phyloP scores from a whole-genome alignment of 805 yeast species.

The Monosporozyma servazzii region DNA sequence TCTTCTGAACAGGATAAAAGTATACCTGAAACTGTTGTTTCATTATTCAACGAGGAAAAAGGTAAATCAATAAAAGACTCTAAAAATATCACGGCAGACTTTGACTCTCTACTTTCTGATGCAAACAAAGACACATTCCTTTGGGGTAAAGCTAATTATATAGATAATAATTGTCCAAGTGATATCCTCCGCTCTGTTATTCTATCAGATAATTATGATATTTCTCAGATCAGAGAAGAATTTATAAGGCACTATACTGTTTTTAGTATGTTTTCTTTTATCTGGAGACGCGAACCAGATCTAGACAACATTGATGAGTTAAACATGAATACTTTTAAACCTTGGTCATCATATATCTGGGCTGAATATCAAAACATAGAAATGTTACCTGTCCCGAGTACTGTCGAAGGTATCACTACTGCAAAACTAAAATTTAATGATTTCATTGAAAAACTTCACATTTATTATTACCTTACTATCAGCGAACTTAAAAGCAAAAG shows the following conservation, averaged over 20 bases:
- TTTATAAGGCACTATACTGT: constrained; percentile 16
- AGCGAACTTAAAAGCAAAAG: constrained; percentile 14
- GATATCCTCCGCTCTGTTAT: constrained; percentile 19
- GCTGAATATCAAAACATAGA: constrained; percentile 7
- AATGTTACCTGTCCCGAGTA: constrained; percentile 3
- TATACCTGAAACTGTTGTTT: background rate
- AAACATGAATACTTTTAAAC: background rate
- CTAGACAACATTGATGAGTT: background rate
- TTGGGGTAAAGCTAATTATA: constrained; percentile 9
- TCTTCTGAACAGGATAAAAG: background rate
- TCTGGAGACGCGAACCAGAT: constrained; percentile 1
- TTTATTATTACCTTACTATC: constrained; percentile 10
- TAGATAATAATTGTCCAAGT: constrained; percentile 15
- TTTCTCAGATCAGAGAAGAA: constrained; percentile 14
- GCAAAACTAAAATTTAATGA: constrained; percentile 13
- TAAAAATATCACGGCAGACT: too few relatives aligned
- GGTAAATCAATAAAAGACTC: background rate
- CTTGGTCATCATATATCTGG: constrained; percentile 20
- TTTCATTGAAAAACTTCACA: constrained; percentile 12
- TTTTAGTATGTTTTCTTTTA: constrained; percentile 13
- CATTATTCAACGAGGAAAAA: background rate
- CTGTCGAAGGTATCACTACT: constrained; percentile 8
- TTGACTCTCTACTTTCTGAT: background rate
- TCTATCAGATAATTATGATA: constrained; percentile 8
- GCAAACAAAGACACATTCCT: constrained; percentile 4